Percentiles rank a stretch among this genome's conserved stretches.
Evolutionary conservation across 2,329 filamentous ascomycete genomes (phyloP).

Genomic region (Hypoxylon sp.): DNA sequence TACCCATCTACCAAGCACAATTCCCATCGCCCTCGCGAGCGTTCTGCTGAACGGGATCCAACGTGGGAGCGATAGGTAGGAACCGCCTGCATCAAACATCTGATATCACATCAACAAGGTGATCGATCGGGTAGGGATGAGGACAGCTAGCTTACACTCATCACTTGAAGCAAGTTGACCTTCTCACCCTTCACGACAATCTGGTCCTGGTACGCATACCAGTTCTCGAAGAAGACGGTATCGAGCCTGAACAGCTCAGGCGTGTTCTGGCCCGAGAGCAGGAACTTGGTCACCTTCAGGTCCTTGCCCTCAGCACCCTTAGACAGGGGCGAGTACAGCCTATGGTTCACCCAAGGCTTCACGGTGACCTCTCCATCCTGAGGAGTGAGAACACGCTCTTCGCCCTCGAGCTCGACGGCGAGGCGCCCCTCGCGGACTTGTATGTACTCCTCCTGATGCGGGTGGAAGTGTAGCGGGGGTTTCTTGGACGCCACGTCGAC

Average conservation of each 20-base stretch:
- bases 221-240: constrained; percentile 47
- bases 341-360: constrained; percentile 39
- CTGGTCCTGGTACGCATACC: constrained; percentile 48
- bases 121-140: neutral
- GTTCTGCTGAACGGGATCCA: constrained; percentile 48
- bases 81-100: constrained; percentile 52
- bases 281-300: constrained; percentile 35
- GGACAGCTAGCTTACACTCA: constrained; percentile 40
- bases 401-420: constrained; percentile 42
- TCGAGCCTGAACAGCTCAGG: constrained; percentile 43
- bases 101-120: constrained; percentile 22
- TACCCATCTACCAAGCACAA: constrained; percentile 50
- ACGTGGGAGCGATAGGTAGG: constrained; percentile 48
- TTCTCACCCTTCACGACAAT: constrained; percentile 40
- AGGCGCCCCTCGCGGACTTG: constrained; percentile 43
- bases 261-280: constrained; percentile 42
- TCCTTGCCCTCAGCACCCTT: constrained; percentile 21
- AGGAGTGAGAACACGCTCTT: constrained; percentile 35
- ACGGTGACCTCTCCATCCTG: constrained; percentile 38
- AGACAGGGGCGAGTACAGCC: constrained; percentile 38
- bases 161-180: constrained; percentile 39
- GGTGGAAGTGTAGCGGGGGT: constrained; percentile 46
- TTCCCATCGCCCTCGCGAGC: constrained; percentile 40
- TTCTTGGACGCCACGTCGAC: constrained; percentile 37
- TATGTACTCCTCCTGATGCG: constrained; percentile 46